Percentiles rank a stretch among this genome's conserved stretches.
These are phyloP conservation scores for Begonia masoniana DNA, from an alignment of 306 rosid genomes.

Conservation along the genomic window DNA sequence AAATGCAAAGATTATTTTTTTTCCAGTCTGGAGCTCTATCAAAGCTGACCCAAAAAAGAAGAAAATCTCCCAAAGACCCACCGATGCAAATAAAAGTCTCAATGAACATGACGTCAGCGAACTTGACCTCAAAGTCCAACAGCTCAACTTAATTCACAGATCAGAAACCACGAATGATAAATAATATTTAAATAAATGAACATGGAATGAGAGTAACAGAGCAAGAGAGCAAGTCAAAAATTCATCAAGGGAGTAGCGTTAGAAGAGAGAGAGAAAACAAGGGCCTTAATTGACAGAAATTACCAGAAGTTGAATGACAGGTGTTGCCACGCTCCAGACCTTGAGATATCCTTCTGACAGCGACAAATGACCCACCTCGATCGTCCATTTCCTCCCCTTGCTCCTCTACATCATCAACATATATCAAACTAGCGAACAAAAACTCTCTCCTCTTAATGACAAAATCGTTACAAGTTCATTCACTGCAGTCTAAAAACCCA, in stretches of 20 bases:
- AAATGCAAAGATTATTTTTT: no score
- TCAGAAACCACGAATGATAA: constrained; percentile 15
- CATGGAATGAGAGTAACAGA: constrained; percentile 4
- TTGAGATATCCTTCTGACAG: constrained; percentile 92
- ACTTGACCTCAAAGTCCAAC: constrained; percentile 11
- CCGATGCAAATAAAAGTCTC: constrained; percentile 45
- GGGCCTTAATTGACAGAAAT: background rate
- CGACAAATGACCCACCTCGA: constrained; percentile 93
- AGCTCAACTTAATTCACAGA: constrained; percentile 26
- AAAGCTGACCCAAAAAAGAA: background rate
- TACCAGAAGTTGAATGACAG: constrained; percentile 82
- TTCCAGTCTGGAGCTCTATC: background rate
- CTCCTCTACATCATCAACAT: constrained; percentile 11
- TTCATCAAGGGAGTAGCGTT: background rate
- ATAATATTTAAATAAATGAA: constrained; percentile 1
- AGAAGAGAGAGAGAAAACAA: constrained; percentile 6
- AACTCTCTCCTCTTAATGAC: background rate
- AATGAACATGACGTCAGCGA: constrained; percentile 35
- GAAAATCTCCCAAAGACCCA: constrained; percentile 12
- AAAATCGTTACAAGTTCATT: constrained; percentile 8
- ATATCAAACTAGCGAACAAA: constrained; percentile 2
- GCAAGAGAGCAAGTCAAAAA: constrained; percentile 10
- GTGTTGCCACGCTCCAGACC: constrained; percentile 80
- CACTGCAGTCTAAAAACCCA: constrained; percentile 2
- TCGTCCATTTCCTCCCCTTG: constrained; percentile 52